A percentile compares a stretch with the other conserved stretches of the same genome.
These are phyloP conservation scores for Candida germanica DNA, from an alignment of 805 yeast species.

Conservation along the genomic window DNA sequence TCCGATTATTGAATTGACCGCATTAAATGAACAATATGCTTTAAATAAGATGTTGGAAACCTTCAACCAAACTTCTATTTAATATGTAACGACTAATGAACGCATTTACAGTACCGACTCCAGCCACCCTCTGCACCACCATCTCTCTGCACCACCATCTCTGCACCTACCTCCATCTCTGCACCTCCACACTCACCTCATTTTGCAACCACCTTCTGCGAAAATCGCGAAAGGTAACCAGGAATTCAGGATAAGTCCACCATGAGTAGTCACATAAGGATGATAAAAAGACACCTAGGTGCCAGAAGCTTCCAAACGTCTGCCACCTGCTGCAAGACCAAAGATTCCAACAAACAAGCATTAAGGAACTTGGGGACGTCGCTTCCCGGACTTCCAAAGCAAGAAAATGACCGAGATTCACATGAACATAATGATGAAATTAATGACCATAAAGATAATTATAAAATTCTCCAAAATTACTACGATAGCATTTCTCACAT, in stretches of 20 bases:
- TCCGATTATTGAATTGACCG: constrained; percentile 34
- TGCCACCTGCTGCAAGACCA: constrained; percentile 3
- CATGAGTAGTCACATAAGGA: too few relatives aligned
- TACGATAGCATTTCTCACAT: constrained; percentile 32
- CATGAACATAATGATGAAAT: constrained; percentile 1
- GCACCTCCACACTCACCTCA: too few relatives aligned
- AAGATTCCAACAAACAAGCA: constrained; percentile 18
- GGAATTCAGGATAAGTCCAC: too few relatives aligned
- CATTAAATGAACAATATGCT: constrained; percentile 32
- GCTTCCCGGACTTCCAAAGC: constrained; percentile 24
- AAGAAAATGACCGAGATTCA: constrained; percentile 4
- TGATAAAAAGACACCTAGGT: neutral
- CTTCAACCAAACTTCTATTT: constrained; percentile 8
- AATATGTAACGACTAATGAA: constrained; percentile 5
- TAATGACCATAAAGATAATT: constrained; percentile 3
- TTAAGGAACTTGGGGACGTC: constrained; percentile 30
- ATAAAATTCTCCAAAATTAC: constrained; percentile 11
- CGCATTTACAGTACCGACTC: neutral
- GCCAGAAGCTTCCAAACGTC: neutral
- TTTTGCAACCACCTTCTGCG: too few relatives aligned
- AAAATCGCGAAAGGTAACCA: too few relatives aligned
- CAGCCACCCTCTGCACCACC: too few relatives aligned
- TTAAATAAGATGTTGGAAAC: constrained; percentile 25
- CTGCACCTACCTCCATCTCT: too few relatives aligned
- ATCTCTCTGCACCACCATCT: too few relatives aligned